Evolutionary conservation across 352 stramenopile species (phyloP).

Genomic region (Pythium folliculosum): DNA sequence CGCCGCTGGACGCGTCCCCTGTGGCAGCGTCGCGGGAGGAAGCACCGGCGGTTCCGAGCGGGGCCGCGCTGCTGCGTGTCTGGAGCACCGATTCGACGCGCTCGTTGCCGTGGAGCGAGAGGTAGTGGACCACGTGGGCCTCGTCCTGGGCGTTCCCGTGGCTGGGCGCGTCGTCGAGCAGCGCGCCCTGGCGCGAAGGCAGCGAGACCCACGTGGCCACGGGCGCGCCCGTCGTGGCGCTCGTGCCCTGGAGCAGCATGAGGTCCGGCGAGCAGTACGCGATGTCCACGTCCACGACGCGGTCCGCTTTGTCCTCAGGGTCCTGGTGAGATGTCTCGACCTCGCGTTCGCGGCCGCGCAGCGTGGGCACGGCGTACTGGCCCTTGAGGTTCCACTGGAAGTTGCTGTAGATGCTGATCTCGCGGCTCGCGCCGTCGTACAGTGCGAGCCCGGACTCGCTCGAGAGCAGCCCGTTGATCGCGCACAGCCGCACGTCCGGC

Average conservation of each 20-base stretch:
- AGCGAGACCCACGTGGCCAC: slow-evolving; percentile 84
- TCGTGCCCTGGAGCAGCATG: slow-evolving; percentile 74
- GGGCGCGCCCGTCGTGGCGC: slow-evolving; percentile 32
- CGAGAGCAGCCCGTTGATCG: slow-evolving; percentile 73
- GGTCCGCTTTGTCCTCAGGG: slow-evolving; percentile 6
- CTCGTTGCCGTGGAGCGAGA: slow-evolving; percentile 74
- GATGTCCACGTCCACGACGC: slow-evolving; percentile 52
- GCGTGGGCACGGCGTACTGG: slow-evolving; percentile 66
- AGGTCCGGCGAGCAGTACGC: slow-evolving; percentile 82
- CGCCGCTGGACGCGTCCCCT: slow-evolving; percentile 7
- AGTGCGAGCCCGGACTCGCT: slow-evolving; percentile 74
- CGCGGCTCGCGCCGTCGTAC: slow-evolving; percentile 57
- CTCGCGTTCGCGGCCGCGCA: slow-evolving; percentile 17
- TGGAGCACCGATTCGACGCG: slow-evolving; percentile 73
- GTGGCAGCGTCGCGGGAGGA: not conserved
- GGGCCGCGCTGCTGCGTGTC: not conserved
- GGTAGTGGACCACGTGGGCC: slow-evolving; percentile 80
- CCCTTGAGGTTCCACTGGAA: slow-evolving; percentile 77
- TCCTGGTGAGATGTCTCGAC: no score
- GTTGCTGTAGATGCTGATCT: slow-evolving; percentile 71
- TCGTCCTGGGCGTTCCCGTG: slow-evolving; percentile 25
- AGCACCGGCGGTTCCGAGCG: not conserved
- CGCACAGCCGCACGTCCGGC: slow-evolving; percentile 59
- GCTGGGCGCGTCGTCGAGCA: slow-evolving; percentile 26
- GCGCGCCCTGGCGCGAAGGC: slow-evolving; percentile 52